Evolutionary conservation across 768 basidiomycete species (phyloP), one percentile per base, ranked within the genome.

Genomic region (Tylopilus cervinicoccineus): DNA sequence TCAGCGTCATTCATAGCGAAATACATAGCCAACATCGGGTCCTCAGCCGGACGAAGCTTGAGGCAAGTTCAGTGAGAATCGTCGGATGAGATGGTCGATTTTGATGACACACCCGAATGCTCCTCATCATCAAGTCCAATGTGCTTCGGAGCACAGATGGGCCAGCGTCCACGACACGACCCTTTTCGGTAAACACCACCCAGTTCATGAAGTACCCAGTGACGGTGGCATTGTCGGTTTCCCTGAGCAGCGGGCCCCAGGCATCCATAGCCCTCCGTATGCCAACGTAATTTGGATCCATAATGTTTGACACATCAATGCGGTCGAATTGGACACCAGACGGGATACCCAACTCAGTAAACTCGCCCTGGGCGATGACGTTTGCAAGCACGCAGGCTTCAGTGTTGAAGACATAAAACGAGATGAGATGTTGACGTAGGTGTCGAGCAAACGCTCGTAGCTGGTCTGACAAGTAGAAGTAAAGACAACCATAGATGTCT

Each of bases 141-240:
- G 52, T 6, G 1, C 23, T 27, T 14, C 12, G 37, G 4, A 51
- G 9, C 6, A 11, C 40, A 2, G 36, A 41, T 1, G 13, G 47
- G 2, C 47, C 56, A 26, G 59, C 47, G 1, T 54, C 38, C 24
- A 6, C 29, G 32, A 54, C 45, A 13, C 50, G 16, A 3, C 44
- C 55, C 6, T 48, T 38, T 16, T 33, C 24, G 0, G 44, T 1
- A 36, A 49, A 40, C 6, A 39, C 28, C n/a, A 39, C 48, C 77
- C 77, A 78, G 47, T 78, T 78, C 76, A 78, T 74, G 47, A 72
- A 76, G 46, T 73, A 72, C 14, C 70, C 73, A 6, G 75, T 51
- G 6, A 78, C 57, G 0, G 70, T 51, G 5, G 74, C 68, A 28
- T 52, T 40, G 13, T 47, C 43, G 16, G 57, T 68, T 6, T 57